phyloP scores from a whole-genome alignment of 2,329 filamentous ascomycete species.

The Cladobotryum mycophilum region DNA sequence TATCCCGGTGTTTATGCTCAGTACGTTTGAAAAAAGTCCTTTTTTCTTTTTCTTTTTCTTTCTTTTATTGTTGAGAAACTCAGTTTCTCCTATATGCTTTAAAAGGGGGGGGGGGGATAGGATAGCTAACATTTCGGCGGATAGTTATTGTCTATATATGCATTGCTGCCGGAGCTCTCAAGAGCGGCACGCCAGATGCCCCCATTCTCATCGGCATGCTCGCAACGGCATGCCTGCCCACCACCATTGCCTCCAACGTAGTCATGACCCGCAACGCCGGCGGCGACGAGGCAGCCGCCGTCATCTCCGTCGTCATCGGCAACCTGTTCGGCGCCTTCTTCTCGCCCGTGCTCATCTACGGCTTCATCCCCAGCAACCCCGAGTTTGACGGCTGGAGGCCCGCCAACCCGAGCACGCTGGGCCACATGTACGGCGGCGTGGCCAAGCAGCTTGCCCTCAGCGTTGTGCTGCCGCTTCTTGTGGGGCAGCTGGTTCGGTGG shows the following conservation, averaged over 20 bases:
- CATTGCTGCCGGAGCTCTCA: slow-evolving; percentile 39
- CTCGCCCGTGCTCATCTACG: slow-evolving; percentile 56
- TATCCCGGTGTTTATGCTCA: slow-evolving; percentile 57
- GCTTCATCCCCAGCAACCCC: slow-evolving; percentile 46
- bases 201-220: slow-evolving; percentile 63
- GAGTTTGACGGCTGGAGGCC: slow-evolving; percentile 54
- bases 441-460: slow-evolving; percentile 63
- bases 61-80: background rate
- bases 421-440: slow-evolving; percentile 58
- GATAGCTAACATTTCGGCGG: background rate
- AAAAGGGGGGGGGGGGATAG: background rate
- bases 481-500: slow-evolving; percentile 55
- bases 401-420: slow-evolving; percentile 45
- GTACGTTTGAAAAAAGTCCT: slow-evolving; percentile 28
- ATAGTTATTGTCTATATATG: slow-evolving; percentile 41
- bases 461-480: slow-evolving; percentile 56
- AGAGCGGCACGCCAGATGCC: slow-evolving; percentile 53
- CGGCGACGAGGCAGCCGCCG: slow-evolving; percentile 58
- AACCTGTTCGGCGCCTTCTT: slow-evolving; percentile 65
- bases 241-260: slow-evolving; percentile 66
- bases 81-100: background rate
- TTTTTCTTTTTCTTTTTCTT: no score
- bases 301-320: slow-evolving; percentile 64
- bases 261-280: slow-evolving; percentile 66
- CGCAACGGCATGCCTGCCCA: slow-evolving; percentile 61